Conservation (phyloP, 495 filamentous ascomycete species). For the Aspergillus bertholletiae region DNA sequence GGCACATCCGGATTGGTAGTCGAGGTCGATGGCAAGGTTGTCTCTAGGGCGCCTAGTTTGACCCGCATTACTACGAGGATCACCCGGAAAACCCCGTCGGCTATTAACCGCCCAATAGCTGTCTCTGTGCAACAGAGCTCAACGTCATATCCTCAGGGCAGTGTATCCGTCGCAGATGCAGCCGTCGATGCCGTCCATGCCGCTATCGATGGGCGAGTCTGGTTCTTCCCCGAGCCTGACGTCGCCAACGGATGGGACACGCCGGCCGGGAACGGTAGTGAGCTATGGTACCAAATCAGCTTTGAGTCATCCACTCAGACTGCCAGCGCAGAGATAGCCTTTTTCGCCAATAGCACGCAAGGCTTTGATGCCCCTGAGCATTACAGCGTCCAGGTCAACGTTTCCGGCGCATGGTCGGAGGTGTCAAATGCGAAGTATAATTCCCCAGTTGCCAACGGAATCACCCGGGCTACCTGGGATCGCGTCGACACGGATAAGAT, state of each 20-base stretch:
- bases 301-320: slow-evolving; percentile 8
- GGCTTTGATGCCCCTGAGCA: slow-evolving; percentile 12
- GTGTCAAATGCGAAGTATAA: slow-evolving; percentile 14
- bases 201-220: slow-evolving; percentile 25
- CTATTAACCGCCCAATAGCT: slow-evolving; percentile 13
- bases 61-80: slow-evolving; percentile 12
- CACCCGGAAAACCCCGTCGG: slow-evolving; percentile 4
- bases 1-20: slow-evolving; percentile 18
- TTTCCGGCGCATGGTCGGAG: slow-evolving; percentile 10
- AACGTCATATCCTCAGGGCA: slow-evolving; percentile 15
- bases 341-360: slow-evolving; percentile 11
- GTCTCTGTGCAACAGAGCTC: slow-evolving; percentile 20
- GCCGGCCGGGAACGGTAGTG: slow-evolving; percentile 16
- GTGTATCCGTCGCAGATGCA: slow-evolving; percentile 20
- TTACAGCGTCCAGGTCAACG: slow-evolving; percentile 13
- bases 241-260: slow-evolving; percentile 23
- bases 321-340: slow-evolving; percentile 16
- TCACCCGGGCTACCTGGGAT: slow-evolving; percentile 11
- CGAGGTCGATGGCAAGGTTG: slow-evolving; percentile 19
- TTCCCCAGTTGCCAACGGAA: slow-evolving; percentile 11
- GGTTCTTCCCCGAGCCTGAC: slow-evolving; percentile 18
- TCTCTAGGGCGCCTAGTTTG: slow-evolving; percentile 6
- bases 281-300: slow-evolving; percentile 20
- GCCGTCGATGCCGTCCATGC: slow-evolving; percentile 16
- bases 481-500: not conserved